phyloP scores from a whole-genome alignment of 2,329 filamentous ascomycete species.

The Clonostachys rosea region DNA sequence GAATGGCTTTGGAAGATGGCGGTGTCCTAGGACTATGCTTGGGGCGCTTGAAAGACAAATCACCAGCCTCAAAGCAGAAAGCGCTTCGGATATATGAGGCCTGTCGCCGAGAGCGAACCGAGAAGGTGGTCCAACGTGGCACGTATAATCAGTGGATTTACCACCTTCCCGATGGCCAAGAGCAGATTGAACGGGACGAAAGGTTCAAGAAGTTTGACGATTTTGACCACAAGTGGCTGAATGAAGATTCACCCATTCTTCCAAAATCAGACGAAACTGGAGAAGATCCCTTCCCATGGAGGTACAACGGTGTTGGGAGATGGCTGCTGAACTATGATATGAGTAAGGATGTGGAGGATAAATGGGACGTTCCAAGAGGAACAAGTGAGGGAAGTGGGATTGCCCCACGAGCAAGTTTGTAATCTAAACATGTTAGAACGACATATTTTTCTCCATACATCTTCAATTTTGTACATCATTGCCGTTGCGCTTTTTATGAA shows the following conservation, averaged over 20 bases:
- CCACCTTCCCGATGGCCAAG: constrained; percentile 53
- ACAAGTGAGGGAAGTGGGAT: too few relatives aligned
- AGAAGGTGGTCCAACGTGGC: constrained; percentile 53
- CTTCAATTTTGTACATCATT: too few relatives aligned
- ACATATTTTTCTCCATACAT: too few relatives aligned
- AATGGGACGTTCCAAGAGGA: constrained; percentile 12
- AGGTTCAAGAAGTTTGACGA: constrained; percentile 20
- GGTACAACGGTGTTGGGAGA: constrained; percentile 28
- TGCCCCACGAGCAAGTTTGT: too few relatives aligned
- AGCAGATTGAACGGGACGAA: constrained; percentile 47
- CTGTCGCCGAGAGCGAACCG: constrained; percentile 52
- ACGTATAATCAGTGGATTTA: constrained; percentile 60
- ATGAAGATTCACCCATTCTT: constrained; percentile 9
- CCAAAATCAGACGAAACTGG: constrained; percentile 21
- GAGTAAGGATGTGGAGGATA: constrained; percentile 26
- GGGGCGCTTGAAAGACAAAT: constrained; percentile 33
- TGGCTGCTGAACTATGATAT: constrained; percentile 34
- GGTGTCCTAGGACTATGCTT: constrained; percentile 53
- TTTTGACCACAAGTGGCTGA: constrained; percentile 20
- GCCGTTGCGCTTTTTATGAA: too few relatives aligned
- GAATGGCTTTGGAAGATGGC: constrained; percentile 58
- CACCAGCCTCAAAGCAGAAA: constrained; percentile 20
- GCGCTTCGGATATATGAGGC: constrained; percentile 47
- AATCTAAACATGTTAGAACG: too few relatives aligned
- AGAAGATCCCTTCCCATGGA: constrained; percentile 33